Evolutionary conservation across 2,329 filamentous ascomycete species (phyloP).

Genomic region (Penicillium sp.): DNA sequence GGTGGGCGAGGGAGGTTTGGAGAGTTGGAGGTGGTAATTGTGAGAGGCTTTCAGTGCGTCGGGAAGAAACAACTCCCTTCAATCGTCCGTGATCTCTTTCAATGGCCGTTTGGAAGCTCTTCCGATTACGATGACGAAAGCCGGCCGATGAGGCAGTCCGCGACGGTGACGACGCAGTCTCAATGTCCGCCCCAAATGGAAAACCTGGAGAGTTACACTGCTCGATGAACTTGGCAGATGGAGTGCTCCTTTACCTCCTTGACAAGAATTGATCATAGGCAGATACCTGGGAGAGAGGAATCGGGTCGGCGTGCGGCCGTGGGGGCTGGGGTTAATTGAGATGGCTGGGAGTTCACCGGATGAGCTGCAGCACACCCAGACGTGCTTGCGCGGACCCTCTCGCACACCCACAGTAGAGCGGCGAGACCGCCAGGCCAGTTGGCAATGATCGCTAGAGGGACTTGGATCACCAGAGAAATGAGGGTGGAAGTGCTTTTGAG

Average conservation of each 20-base stretch:
- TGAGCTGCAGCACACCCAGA: conserved; percentile 19
- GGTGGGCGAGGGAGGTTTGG: conserved; percentile 14
- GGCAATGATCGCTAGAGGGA: not conserved
- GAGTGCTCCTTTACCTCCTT: not conserved
- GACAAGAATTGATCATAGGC: conserved; percentile 5
- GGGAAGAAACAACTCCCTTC: conserved; percentile 8
- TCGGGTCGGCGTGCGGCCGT: conserved; percentile 7
- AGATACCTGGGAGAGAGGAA: conserved; percentile 6
- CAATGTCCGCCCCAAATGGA: conserved; percentile 1
- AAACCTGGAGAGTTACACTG: conserved; percentile 5
- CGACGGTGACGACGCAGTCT: not conserved
- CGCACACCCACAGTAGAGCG: conserved; percentile 4
- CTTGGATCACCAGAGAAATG: not conserved
- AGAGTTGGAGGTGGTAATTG: conserved; percentile 31
- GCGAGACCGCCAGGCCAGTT: not conserved
- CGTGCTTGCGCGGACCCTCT: conserved; percentile 17
- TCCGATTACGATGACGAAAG: not conserved
- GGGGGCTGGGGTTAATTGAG: conserved; percentile 36
- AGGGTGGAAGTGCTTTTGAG: not conserved
- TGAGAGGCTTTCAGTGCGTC: conserved; percentile 18
- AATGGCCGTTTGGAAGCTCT: conserved; percentile 10
- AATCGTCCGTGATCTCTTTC: conserved; percentile 8
- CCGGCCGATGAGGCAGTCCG: conserved; percentile 4
- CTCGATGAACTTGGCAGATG: not conserved
- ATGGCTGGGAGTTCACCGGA: conserved; percentile 33